These are phyloP conservation scores for Aquilaria sinensis DNA, from an alignment of 345 rosid species.

Conservation along the genomic window DNA sequence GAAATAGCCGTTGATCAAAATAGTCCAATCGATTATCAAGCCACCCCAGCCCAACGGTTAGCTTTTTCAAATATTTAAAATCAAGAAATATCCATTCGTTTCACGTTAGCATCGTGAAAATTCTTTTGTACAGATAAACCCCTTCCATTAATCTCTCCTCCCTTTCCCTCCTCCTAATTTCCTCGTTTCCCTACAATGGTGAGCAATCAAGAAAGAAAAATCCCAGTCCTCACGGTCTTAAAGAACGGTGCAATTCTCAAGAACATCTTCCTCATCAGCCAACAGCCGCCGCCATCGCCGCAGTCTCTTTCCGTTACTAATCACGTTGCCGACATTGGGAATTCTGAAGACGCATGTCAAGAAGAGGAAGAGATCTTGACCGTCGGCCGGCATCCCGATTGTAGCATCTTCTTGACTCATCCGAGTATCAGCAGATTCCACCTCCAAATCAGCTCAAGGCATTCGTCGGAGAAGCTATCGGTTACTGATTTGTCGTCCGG, in stretches of 20 bases:
- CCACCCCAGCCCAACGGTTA: constrained; percentile 27
- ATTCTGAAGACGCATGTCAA: constrained; percentile 11
- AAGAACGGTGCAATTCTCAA: constrained; percentile 80
- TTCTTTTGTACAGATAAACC: not conserved
- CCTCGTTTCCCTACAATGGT: constrained; percentile 20
- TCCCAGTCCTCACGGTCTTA: constrained; percentile 74
- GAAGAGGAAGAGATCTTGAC: constrained; percentile 51
- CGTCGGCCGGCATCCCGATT: constrained; percentile 84
- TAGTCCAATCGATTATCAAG: constrained; percentile 4
- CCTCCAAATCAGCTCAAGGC: constrained; percentile 55
- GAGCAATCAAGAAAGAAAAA: constrained; percentile 28
- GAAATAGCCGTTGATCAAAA: no score
- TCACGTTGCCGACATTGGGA: not conserved
- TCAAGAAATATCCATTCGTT: not conserved
- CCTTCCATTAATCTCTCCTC: not conserved
- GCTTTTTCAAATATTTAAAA: constrained; percentile 29
- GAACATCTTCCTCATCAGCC: constrained; percentile 71
- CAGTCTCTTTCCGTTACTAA: not conserved
- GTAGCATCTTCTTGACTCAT: constrained; percentile 66
- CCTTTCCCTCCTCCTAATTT: constrained; percentile 5
- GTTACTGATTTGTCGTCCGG: constrained; percentile 79
- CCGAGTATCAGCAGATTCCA: constrained; percentile 95
- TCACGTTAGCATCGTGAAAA: not conserved
- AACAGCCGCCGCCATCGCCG: constrained; percentile 16
- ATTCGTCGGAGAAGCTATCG: constrained; percentile 52